phyloP scores from a whole-genome alignment of 306 rosid genomes.

The Pyrus bretschneideri region DNA sequence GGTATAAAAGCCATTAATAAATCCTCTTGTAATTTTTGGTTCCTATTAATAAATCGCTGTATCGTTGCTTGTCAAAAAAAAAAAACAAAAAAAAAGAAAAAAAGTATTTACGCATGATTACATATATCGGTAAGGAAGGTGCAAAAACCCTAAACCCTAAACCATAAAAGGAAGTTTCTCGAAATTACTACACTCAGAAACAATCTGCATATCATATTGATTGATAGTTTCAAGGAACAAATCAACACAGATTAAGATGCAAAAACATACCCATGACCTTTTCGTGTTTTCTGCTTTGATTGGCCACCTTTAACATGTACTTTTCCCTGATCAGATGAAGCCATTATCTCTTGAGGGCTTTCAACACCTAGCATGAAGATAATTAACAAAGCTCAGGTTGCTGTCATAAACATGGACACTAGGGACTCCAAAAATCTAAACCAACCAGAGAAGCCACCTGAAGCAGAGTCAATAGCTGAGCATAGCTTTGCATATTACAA shows the following conservation, averaged over 20 bases:
- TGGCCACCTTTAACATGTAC: constrained; percentile 47
- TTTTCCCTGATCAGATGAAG: constrained; percentile 54
- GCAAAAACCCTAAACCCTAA: not conserved
- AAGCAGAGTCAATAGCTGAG: not conserved
- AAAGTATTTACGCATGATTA: not conserved
- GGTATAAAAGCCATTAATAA: not conserved
- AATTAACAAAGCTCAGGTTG: constrained; percentile 3
- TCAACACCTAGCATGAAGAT: constrained; percentile 41
- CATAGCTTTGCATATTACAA: not conserved
- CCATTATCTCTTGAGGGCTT: constrained; percentile 43
- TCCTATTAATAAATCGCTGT: no score
- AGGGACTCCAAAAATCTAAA: not conserved
- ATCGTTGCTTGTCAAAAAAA: no score
- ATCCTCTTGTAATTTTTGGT: no score
- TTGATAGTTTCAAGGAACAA: not conserved
- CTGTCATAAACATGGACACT: not conserved
- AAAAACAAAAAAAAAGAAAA: no score
- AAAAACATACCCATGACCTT: constrained; percentile 78
- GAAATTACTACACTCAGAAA: not conserved
- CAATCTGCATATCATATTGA: not conserved
- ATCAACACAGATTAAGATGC: constrained; percentile 3
- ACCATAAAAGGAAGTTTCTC: not conserved
- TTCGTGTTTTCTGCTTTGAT: constrained; percentile 55
- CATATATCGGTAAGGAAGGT: not conserved
- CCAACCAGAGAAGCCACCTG: not conserved